Conservation (phyloP, 257 asterid genomes). For the Nicotiana benthamiana region DNA sequence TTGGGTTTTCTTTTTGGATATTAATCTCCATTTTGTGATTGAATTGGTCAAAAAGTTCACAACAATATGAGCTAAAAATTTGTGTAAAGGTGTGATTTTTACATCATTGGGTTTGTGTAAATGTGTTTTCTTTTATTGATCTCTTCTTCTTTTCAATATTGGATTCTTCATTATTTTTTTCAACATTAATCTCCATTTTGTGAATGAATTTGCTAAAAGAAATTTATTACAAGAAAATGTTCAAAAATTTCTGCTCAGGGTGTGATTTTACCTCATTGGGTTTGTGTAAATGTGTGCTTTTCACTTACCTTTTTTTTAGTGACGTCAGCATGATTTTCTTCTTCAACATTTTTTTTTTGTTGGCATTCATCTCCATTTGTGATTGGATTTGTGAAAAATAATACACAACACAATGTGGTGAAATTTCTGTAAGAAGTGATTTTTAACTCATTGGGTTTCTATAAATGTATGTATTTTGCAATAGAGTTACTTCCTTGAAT, state of each 20-base stretch:
- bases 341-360: neutral
- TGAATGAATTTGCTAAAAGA: neutral
- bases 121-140: neutral
- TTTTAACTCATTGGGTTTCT: neutral
- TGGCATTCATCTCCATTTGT: neutral
- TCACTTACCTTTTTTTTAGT: neutral
- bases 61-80: neutral
- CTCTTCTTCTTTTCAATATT: neutral
- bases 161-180: neutral
- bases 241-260: neutral
- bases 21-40: neutral
- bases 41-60: neutral
- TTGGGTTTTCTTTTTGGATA: neutral
- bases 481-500: neutral
- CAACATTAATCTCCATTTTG: neutral
- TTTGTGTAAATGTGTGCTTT: neutral
- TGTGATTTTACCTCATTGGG: neutral
- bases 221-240: neutral
- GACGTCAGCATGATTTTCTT: neutral
- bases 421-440: neutral
- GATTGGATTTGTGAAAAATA: neutral
- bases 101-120: neutral
- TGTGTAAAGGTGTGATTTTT: slow-evolving; percentile 3
- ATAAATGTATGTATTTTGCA: neutral
- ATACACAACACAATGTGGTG: neutral